Conservation (phyloP, 345 rosid genomes). For the Bruguiera sexangula region DNA sequence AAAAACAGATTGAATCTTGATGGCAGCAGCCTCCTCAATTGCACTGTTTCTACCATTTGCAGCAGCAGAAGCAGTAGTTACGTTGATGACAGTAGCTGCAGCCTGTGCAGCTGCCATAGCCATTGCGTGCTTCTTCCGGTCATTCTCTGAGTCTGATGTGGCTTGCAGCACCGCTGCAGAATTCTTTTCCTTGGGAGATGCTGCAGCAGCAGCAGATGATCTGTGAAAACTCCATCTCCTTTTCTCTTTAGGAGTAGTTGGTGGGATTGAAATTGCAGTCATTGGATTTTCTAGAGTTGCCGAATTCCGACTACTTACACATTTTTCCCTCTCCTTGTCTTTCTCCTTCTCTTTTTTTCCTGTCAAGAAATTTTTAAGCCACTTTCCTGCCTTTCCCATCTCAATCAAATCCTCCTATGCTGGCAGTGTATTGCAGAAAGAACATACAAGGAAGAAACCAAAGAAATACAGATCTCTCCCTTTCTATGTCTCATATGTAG, state of each 20-base stretch:
- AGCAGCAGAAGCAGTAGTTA: slow-evolving; percentile 31
- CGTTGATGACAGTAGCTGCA: slow-evolving; percentile 45
- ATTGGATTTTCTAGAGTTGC: slow-evolving; percentile 33
- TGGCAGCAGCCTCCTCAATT: slow-evolving; percentile 59
- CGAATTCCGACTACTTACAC: slow-evolving; percentile 20
- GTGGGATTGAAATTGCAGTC: slow-evolving; percentile 41
- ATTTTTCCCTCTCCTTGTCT: slow-evolving; percentile 25
- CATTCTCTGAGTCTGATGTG: slow-evolving; percentile 31
- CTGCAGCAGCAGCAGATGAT: slow-evolving; percentile 58
- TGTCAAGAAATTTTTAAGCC: slow-evolving; percentile 66
- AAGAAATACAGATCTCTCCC: slow-evolving; percentile 15
- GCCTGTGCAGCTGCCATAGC: slow-evolving; percentile 52
- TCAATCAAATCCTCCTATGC: slow-evolving; percentile 23
- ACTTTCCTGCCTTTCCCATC: slow-evolving; percentile 87
- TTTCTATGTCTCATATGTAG: slow-evolving; percentile 7
- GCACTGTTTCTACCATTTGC: slow-evolving; percentile 26
- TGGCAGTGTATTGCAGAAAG: slow-evolving; percentile 24
- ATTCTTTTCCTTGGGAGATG: slow-evolving; percentile 31
- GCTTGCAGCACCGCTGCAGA: slow-evolving; percentile 14
- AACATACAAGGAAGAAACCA: slow-evolving; percentile 20
- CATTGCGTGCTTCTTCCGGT: slow-evolving; percentile 46
- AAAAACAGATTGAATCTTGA: slow-evolving; percentile 69
- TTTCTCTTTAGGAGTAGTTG: slow-evolving; percentile 72
- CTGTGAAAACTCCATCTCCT: slow-evolving; percentile 87
- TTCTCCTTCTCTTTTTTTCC: slow-evolving; percentile 63